Conservation (phyloP, 176 grass and related monocot species). For the Elaeis guineensis region DNA sequence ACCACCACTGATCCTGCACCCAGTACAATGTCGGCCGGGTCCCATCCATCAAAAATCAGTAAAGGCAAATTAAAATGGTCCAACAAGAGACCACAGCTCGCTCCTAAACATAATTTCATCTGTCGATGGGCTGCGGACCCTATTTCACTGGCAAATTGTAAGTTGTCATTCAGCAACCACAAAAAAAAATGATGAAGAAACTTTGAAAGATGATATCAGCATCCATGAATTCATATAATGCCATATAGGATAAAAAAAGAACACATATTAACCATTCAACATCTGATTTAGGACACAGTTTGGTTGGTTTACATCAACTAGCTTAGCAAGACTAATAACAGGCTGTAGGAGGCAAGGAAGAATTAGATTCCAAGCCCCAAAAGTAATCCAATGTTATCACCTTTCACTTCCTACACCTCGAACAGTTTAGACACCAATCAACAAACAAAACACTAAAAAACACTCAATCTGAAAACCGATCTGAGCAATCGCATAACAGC, state of each 20-base stretch:
- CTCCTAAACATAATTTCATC: background rate
- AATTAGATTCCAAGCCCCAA: background rate
- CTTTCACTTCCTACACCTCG: background rate
- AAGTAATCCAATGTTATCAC: background rate
- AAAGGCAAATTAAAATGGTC: background rate
- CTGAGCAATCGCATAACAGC: background rate
- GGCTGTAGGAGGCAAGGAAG: constrained; percentile 1
- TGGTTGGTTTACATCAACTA: background rate
- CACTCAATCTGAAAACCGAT: background rate
- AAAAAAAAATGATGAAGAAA: background rate
- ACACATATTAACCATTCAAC: background rate
- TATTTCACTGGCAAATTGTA: background rate
- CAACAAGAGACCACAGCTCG: background rate
- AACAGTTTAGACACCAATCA: background rate
- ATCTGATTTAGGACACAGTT: background rate
- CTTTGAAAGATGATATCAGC: background rate
- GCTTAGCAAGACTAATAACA: background rate
- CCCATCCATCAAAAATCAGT: background rate
- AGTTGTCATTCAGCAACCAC: background rate
- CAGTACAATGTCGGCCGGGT: background rate
- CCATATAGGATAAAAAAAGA: background rate
- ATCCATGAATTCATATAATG: background rate
- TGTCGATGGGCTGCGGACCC: background rate
- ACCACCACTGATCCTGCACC: background rate
- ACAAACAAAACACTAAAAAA: background rate